Base-by-base conservation (phyloP, 2,329 filamentous ascomycete genomes). In the Didymella pinodella region DNA sequence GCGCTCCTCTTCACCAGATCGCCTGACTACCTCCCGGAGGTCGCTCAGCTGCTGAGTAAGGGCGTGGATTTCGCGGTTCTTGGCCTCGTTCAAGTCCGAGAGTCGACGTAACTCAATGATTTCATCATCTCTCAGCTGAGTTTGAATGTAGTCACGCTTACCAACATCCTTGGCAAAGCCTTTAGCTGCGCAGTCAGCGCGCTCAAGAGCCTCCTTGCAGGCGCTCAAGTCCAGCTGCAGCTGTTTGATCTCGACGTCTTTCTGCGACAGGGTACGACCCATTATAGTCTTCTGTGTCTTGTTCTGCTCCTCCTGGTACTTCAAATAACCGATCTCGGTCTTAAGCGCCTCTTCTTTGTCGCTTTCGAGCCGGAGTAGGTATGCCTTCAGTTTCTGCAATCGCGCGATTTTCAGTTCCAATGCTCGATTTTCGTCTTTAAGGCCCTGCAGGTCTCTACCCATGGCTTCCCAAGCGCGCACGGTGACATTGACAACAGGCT, bases 271-370 rank as follows among this genome's bases (percentile, higher is more conserved):
- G 3, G 60, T 38, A 1, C 63, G 61, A 38, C 55, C 59, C 68
- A 72, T 69, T 0, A 48, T 50, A 12, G 64, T 59, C 31, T 63
- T 69, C 18, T 66, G 61, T 0, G 57, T 57, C 36, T 61, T 65
- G 47, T 65, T 69, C 18, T 32, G 26, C 12, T 67, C 60, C 8
- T 68, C 61, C 20, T 68, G 68, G 36, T 61, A 67, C 2, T 44
- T 53, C 2, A 70, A 54, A n/a, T 57, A 47, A 7, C 63, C 64
- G 2, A 69, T 32, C n/a, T 61, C 53, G 29, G 41, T 40, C 4
- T 36, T 29, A 7, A 48, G 7, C 2, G 57, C 61, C 4, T 44
- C 41, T 16, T 44, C 38, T 14, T 18, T n/a, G 32, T 36, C 32
- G 16, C 32, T 25, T 20, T 11, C 6, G 11, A 14, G n/a, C 38